These are phyloP conservation scores for Penicillium aurantiogriseum DNA, from an alignment of 2,329 filamentous ascomycete genomes.

Conservation along the genomic window DNA sequence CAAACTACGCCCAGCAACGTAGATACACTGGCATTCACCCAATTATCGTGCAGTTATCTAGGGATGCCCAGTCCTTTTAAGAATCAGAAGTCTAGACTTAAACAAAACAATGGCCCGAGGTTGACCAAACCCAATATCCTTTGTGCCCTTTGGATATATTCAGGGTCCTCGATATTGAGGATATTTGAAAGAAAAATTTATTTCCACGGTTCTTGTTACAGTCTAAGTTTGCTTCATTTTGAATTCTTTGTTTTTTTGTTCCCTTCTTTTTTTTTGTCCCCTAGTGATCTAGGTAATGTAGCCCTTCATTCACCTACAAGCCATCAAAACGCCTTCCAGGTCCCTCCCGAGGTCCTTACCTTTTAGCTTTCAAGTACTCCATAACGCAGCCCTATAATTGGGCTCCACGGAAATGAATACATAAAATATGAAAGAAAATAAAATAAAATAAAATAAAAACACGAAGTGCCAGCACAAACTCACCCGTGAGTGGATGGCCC, in stretches of 20 bases:
- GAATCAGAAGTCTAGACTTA: not conserved
- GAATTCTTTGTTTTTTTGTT: not conserved
- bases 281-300: not conserved
- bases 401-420: not conserved
- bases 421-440: not conserved
- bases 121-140: not conserved
- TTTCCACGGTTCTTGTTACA: not conserved
- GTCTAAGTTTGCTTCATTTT: not conserved
- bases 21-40: not conserved
- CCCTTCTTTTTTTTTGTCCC: not conserved
- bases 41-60: not conserved
- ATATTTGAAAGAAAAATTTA: not conserved
- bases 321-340: not conserved
- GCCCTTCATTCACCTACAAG: not conserved
- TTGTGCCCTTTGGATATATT: not conserved
- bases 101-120: not conserved
- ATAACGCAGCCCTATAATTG: not conserved
- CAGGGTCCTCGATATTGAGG: not conserved
- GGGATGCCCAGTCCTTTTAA: not conserved
- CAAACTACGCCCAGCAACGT: not conserved
- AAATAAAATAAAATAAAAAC: not conserved
- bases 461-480: conserved; percentile 3
- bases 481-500: conserved; percentile 1
- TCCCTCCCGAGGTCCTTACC: not conserved
- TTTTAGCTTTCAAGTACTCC: not conserved